Evolutionary conservation across 1,284 basidiomycete species (phyloP).

Genomic region (Melanopsichium pennsylvanicum): DNA sequence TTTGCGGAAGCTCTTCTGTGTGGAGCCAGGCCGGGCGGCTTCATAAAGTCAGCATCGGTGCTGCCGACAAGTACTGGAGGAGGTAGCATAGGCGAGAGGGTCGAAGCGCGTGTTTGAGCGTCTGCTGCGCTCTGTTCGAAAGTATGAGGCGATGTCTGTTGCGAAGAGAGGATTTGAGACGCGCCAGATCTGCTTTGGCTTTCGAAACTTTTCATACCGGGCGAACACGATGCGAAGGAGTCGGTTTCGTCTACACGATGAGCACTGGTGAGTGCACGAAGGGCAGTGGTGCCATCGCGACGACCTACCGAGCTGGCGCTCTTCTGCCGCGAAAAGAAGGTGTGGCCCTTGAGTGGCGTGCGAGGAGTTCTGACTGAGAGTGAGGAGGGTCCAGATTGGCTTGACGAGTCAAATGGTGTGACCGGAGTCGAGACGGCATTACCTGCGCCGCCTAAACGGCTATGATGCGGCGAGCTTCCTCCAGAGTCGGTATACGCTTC

Average conservation of each 20-base stretch:
- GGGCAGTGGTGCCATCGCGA: slow-evolving; percentile 21
- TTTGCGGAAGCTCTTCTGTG: slow-evolving; percentile 24
- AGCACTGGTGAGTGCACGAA: slow-evolving; percentile 22
- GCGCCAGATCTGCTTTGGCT: not conserved
- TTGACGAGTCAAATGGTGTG: slow-evolving; percentile 29
- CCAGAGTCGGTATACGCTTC: slow-evolving; percentile 24
- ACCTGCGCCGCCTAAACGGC: slow-evolving; percentile 1
- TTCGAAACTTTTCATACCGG: not conserved
- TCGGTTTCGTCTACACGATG: slow-evolving; percentile 14
- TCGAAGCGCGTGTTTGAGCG: not conserved
- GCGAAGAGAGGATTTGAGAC: not conserved
- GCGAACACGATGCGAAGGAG: slow-evolving; percentile 7
- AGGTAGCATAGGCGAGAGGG: slow-evolving; percentile 20
- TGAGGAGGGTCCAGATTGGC: slow-evolving; percentile 20
- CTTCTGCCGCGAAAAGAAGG: slow-evolving; percentile 39
- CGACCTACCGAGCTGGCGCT: slow-evolving; percentile 30
- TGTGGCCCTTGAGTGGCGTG: slow-evolving; percentile 34
- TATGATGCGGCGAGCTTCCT: slow-evolving; percentile 15
- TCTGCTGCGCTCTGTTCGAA: slow-evolving; percentile 8
- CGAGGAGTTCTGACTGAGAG: slow-evolving; percentile 27
- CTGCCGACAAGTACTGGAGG: slow-evolving; percentile 22
- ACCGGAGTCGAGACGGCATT: slow-evolving; percentile 13
- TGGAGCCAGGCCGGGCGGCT: slow-evolving; percentile 11
- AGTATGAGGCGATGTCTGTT: slow-evolving; percentile 4
- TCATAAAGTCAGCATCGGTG: slow-evolving; percentile 13